Conservation (phyloP, 345 rosid species). For the Gossypium australe region DNA sequence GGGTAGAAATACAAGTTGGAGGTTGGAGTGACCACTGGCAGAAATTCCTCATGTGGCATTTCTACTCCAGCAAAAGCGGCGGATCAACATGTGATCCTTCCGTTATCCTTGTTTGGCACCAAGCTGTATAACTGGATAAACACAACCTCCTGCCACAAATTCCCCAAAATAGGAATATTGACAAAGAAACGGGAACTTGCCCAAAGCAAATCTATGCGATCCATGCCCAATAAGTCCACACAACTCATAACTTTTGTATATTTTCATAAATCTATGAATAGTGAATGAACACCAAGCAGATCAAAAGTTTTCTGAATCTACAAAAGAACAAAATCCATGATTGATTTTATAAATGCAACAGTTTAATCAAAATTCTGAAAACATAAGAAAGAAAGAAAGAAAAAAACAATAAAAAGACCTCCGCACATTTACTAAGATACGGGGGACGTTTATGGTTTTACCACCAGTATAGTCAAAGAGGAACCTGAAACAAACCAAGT, state of each 20-base stretch:
- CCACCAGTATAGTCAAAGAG: constrained; percentile 8
- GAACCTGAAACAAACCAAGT: constrained; percentile 8
- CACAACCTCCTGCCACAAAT: background rate
- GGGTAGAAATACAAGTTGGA: too few relatives aligned
- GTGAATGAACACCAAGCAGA: constrained; percentile 10
- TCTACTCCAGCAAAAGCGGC: background rate
- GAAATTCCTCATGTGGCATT: background rate
- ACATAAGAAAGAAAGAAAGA: background rate
- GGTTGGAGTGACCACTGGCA: background rate
- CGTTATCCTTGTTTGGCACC: background rate
- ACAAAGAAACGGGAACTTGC: background rate
- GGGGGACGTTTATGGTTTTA: constrained; percentile 8
- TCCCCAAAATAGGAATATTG: background rate
- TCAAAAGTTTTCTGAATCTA: constrained; percentile 29
- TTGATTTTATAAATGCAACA: background rate
- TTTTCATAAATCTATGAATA: background rate
- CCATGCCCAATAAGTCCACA: background rate
- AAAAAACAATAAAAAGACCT: background rate
- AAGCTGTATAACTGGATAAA: background rate
- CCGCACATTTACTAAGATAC: background rate
- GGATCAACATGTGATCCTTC: background rate
- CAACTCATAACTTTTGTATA: background rate
- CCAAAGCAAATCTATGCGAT: background rate
- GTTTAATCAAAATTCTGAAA: background rate
- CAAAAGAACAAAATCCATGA: constrained; percentile 11